These are phyloP conservation scores for Suillus occidentalis DNA, from an alignment of 768 basidiomycete species.

Conservation along the genomic window DNA sequence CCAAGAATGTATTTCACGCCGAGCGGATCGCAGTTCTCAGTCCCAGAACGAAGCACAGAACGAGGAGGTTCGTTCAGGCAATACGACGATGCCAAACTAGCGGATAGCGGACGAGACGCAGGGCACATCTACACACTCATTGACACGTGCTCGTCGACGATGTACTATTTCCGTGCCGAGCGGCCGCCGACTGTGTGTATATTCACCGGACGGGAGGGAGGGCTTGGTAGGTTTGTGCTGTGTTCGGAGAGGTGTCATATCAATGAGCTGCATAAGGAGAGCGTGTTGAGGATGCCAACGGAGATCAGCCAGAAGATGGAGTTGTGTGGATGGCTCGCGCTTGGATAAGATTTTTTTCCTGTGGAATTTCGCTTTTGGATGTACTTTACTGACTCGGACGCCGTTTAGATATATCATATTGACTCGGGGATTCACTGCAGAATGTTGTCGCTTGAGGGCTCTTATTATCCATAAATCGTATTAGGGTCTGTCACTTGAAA, in stretches of 20 bases:
- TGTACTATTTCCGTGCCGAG: conserved; percentile 10
- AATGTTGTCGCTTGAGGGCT: too few species aligned
- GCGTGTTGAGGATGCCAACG: conserved; percentile 13
- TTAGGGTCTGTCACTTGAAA: too few species aligned
- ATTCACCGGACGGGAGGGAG: conserved; percentile 23
- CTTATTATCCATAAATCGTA: too few species aligned
- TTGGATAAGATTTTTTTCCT: not conserved
- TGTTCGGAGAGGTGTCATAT: conserved; percentile 19
- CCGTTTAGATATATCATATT: too few species aligned
- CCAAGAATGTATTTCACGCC: conserved; percentile 3
- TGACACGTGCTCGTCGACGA: conserved; percentile 15
- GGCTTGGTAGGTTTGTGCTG: conserved; percentile 21
- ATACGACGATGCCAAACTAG: not conserved
- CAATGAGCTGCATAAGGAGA: conserved; percentile 21
- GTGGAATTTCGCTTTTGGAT: too few species aligned
- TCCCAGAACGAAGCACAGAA: not conserved
- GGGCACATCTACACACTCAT: conserved; percentile 16
- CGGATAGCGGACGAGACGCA: not conserved
- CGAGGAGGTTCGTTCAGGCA: conserved; percentile 13
- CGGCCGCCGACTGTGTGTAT: conserved; percentile 6
- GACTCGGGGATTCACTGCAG: too few species aligned
- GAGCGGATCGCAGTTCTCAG: conserved; percentile 13
- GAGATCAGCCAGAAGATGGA: conserved; percentile 2
- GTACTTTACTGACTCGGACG: too few species aligned
- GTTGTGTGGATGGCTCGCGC: not conserved